Evolutionary conservation across 2,329 filamentous ascomycete species (phyloP), one percentile per base, ranked within the genome.

Genomic region (Claviceps pazoutovae): DNA sequence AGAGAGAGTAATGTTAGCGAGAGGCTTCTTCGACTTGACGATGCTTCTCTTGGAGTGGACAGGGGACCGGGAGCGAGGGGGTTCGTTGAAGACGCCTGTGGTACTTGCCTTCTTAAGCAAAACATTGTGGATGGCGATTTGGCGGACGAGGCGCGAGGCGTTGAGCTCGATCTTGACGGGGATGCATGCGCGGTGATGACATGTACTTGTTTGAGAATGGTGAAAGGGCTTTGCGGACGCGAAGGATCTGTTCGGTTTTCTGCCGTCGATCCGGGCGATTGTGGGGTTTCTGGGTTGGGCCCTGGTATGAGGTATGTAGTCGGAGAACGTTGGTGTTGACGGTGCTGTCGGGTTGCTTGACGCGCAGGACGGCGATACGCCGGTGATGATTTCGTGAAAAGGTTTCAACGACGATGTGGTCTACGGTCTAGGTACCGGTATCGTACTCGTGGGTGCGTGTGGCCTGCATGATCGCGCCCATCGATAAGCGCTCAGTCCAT

Each of bases 81-180:
- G 4, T 13, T 16, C 11, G 19, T 9, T 11, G 8, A 30, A 44
- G 42, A 23, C 6, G 42, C 13, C 4, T 26, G 11, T 26, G 42
- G 19, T 23, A 30, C 53, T 46, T 66, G 80, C 79, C 79, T 82
- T 63, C 79, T 68, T 49, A 83, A 68, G 62, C 79, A 83, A 59
- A 83, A 83, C 79, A 82, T 82, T 53, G 56, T 36, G 46, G 8
- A 42, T 8, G 13, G 19, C 9, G 16, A 37, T 14, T 17, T 13
- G 14, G 26, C 26, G 4, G 21, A 7, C 5, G n/a, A 36, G n/a
- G 19, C 14, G 46, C 17, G 16, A 19, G 17, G 43, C 5, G 21
- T 30, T 30, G 43, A 14, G 4, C 4, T 26, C n/a, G 43, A 8
- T 30, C 43, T 30, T 26, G 43, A 30, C 5, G 26, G 44, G 44